phyloP scores from a whole-genome alignment of 805 yeast species.

The Crinitomyces ghanaensis region DNA sequence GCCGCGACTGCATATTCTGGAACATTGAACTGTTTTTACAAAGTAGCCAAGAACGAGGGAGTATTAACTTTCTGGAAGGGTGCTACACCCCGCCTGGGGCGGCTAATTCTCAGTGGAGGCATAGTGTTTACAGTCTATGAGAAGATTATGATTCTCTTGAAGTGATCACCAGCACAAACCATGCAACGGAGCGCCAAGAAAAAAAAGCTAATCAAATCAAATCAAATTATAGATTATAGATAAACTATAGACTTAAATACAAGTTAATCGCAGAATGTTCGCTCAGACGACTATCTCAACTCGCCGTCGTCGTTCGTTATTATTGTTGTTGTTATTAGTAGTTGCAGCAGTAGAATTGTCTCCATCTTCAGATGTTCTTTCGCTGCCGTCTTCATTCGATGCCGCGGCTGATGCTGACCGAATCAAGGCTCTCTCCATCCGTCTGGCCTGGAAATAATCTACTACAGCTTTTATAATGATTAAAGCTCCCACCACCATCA shows the following conservation, averaged over 20 bases:
- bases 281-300: too few species aligned
- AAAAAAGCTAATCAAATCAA: too few species aligned
- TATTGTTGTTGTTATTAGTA: too few species aligned
- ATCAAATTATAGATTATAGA: too few species aligned
- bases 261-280: too few species aligned
- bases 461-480: slow-evolving; percentile 54
- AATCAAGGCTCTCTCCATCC: slow-evolving; percentile 55
- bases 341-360: slow-evolving; percentile 2
- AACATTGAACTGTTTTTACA: slow-evolving; percentile 71
- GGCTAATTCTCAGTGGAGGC: slow-evolving; percentile 89
- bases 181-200: too few species aligned
- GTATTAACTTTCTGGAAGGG: slow-evolving; percentile 92
- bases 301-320: too few species aligned
- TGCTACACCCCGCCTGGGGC: slow-evolving; percentile 91
- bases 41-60: slow-evolving; percentile 79
- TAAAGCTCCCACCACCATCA: slow-evolving; percentile 58
- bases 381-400: slow-evolving; percentile 2
- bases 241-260: too few species aligned
- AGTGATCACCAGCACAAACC: too few species aligned
- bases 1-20: slow-evolving; percentile 59
- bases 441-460: slow-evolving; percentile 66
- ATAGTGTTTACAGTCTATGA: slow-evolving; percentile 95
- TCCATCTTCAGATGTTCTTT: slow-evolving; percentile 4
- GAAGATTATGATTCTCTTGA: slow-evolving; percentile 53
- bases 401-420: slow-evolving; percentile 6